Conservation (phyloP, 2,329 filamentous ascomycete genomes). For the Pyrenophora teres region DNA sequence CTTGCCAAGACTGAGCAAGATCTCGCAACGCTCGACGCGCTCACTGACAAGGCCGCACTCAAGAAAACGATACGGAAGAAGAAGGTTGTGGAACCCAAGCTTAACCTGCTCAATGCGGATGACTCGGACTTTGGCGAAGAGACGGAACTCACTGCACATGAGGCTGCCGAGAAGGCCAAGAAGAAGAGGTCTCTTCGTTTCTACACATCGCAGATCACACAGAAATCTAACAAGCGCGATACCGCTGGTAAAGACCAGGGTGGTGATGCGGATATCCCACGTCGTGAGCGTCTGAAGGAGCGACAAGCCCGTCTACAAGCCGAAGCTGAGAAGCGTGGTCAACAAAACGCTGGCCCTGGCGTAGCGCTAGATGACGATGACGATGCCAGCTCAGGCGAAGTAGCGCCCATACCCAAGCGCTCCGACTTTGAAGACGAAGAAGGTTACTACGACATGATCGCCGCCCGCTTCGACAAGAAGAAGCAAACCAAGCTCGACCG, state of each 20-base stretch:
- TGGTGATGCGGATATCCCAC: constrained; percentile 81
- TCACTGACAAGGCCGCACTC: constrained; percentile 58
- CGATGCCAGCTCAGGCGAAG: constrained; percentile 70
- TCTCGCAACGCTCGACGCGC: constrained; percentile 70
- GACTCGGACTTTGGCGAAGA: constrained; percentile 95
- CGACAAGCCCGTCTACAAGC: constrained; percentile 82
- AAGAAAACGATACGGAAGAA: constrained; percentile 55
- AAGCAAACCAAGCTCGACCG: constrained; percentile 77
- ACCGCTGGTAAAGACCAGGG: constrained; percentile 74
- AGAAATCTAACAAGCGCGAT: constrained; percentile 86
- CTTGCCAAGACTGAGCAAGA: constrained; percentile 67
- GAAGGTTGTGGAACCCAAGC: constrained; percentile 29
- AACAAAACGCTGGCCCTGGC: constrained; percentile 58
- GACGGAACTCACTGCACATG: constrained; percentile 73
- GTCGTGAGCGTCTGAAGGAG: constrained; percentile 86
- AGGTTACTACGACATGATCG: constrained; percentile 90
- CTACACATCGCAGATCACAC: constrained; percentile 96
- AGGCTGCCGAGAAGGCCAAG: constrained; percentile 83
- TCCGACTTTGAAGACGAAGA: constrained; percentile 59
- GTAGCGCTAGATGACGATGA: constrained; percentile 67
- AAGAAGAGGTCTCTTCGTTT: constrained; percentile 94
- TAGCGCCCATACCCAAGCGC: constrained; percentile 46
- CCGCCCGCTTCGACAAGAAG: constrained; percentile 65
- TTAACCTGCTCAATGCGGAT: constrained; percentile 56
- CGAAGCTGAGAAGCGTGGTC: constrained; percentile 84